A percentile compares a stretch with the other conserved stretches of the same genome.
These are phyloP conservation scores for Aciculosporium take DNA, from an alignment of 2,329 filamentous ascomycete species.

Conservation along the genomic window DNA sequence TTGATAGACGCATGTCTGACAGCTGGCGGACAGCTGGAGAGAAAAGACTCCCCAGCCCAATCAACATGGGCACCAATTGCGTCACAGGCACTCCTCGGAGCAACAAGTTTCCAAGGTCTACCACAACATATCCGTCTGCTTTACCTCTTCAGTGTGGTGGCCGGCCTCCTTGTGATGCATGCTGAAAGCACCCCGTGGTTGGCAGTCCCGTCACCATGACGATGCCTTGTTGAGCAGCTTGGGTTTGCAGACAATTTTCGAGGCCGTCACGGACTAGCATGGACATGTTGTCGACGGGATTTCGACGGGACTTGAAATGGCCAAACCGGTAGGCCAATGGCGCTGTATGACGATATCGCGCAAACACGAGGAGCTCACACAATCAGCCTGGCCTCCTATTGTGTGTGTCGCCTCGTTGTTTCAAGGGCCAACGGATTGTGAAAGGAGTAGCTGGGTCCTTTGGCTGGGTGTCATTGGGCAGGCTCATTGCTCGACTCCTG, in stretches of 20 bases:
- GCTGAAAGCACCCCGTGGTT: neutral
- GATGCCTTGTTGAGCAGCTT: neutral
- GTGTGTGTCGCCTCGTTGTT: slow-evolving; percentile 2
- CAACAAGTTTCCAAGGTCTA: no score
- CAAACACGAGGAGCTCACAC: slow-evolving; percentile 3
- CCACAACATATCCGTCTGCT: no score
- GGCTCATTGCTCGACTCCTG: neutral
- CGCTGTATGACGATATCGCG: neutral
- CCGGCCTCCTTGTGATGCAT: neutral
- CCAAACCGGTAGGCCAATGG: neutral
- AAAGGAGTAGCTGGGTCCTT: neutral
- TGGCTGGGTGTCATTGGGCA: neutral
- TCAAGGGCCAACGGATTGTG: neutral
- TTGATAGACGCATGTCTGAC: slow-evolving; percentile 1
- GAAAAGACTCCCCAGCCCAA: neutral
- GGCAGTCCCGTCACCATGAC: neutral
- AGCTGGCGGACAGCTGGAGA: slow-evolving; percentile 5
- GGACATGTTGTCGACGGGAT: neutral
- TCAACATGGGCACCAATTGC: neutral
- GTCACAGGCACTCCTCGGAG: no score
- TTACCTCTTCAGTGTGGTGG: neutral
- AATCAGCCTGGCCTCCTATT: neutral
- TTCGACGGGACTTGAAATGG: neutral
- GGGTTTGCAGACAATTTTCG: neutral
- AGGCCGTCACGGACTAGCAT: neutral